Evolutionary conservation across 148 eudicot genomes (phyloP).

Genomic region (Rhododendron mucronatum): DNA sequence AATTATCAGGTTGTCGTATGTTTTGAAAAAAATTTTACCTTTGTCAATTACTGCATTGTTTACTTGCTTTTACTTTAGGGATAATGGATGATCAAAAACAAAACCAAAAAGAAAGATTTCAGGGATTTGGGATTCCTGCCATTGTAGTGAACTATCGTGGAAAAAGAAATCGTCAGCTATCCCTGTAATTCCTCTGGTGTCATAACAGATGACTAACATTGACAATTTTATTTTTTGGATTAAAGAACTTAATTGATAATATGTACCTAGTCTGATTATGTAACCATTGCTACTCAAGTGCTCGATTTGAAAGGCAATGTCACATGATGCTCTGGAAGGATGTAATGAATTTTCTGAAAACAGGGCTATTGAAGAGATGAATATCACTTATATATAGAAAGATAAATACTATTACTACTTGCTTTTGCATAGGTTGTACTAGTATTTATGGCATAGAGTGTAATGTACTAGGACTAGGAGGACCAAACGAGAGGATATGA

Average conservation of each 20-base stretch:
- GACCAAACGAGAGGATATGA: too few relatives aligned
- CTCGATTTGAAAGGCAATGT: background rate
- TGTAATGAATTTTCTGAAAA: too few relatives aligned
- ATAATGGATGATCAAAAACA: background rate
- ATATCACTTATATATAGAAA: too few relatives aligned
- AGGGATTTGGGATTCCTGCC: background rate
- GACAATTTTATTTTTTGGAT: background rate
- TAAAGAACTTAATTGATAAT: background rate
- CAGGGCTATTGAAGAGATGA: background rate
- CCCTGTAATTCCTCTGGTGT: background rate
- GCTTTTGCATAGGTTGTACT: background rate
- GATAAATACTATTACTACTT: background rate
- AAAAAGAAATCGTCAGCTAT: background rate
- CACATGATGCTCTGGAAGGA: background rate
- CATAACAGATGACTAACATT: background rate
- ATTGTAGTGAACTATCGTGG: background rate
- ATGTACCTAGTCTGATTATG: background rate
- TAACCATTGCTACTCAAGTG: background rate
- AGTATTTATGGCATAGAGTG: too few relatives aligned
- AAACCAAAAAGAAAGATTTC: background rate
- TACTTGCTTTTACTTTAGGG: background rate
- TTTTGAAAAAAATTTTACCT: background rate
- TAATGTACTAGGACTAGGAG: too few relatives aligned
- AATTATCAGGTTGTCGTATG: background rate
- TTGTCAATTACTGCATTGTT: background rate